Conservation (phyloP, 768 basidiomycete genomes). For the Leccinellum albellum region DNA sequence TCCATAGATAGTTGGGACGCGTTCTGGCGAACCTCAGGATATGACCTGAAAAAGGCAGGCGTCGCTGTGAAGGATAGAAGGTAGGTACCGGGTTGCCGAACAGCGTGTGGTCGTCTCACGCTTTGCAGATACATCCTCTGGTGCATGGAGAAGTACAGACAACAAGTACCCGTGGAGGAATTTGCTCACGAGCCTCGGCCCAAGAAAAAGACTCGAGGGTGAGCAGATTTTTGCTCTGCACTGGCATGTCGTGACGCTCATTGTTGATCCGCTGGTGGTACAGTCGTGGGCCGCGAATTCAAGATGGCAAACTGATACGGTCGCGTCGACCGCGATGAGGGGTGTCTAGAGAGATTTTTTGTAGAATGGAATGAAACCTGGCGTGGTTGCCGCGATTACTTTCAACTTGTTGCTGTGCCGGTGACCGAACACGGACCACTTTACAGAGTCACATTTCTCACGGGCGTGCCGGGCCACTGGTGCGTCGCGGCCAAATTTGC, state of each 20-base stretch:
- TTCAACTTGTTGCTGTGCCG: constrained; percentile 11
- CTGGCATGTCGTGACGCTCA: background rate
- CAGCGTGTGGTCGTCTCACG: constrained; percentile 4
- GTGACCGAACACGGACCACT: constrained; percentile 11
- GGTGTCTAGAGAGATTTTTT: constrained; percentile 7
- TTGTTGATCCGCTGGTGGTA: background rate
- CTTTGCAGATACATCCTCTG: constrained; percentile 70
- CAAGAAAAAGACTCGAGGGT: constrained; percentile 84
- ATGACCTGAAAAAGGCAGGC: constrained; percentile 61
- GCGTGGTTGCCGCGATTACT: constrained; percentile 4
- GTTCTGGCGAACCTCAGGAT: constrained; percentile 61
- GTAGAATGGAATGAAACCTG: constrained; percentile 4
- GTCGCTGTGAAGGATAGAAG: constrained; percentile 66
- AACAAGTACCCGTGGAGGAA: constrained; percentile 47
- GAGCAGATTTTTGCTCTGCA: constrained; percentile 23
- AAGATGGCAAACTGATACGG: constrained; percentile 71
- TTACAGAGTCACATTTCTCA: constrained; percentile 31
- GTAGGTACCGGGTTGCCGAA: constrained; percentile 37
- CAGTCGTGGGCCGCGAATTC: constrained; percentile 73
- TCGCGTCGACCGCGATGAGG: constrained; percentile 46
- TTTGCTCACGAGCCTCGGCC: constrained; percentile 64
- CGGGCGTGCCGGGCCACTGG: constrained; percentile 20
- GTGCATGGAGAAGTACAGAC: constrained; percentile 79
- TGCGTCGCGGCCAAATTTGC: constrained; percentile 11
- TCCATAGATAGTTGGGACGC: constrained; percentile 65